Base-by-base conservation (phyloP, 2,329 filamentous ascomycete genomes). In the Aspergillus transmontanensis region DNA sequence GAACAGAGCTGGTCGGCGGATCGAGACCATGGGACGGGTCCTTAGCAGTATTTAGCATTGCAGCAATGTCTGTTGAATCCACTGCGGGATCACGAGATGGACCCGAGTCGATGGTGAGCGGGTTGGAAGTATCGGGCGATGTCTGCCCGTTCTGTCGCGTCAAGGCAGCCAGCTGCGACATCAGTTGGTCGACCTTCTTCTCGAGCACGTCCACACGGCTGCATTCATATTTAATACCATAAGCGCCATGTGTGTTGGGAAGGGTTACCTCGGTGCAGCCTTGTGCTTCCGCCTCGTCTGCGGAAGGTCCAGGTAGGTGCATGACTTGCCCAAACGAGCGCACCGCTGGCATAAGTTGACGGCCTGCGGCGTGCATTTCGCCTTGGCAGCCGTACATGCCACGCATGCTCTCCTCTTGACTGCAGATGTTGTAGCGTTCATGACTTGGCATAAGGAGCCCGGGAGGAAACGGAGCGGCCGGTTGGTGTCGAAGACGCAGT, bases 331-430 rank as follows among this genome's bases (percentile, higher is more conserved):
- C 39, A 41, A 41, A 19, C 39, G 39, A 41, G 39, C 16, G 39
- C 39, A 41, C 69, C 69, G 70, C 61, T 71, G 69, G 43, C 70
- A 72, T 21, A 69, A 19, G 46, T 67, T 62, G 28, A 30, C 56
- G 21, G 55, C 12, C 26, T 71, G 69, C 14, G 69, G 69, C 30
- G 69, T 67, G 56, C 69, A 71, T 68, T 71, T 71, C 10, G 65
- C 66, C 60, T 71, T 71, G 60, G 65, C 68, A 53, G 57, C 34
- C 3, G 69, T 71, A 56, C 69, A 71, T 2, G 68, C 61, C 55
- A 69, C 69, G 36, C 69, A 71, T 63, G 69, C 69, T 30, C 69
- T 66, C 36, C 69, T 65, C 58, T 70, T 71, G 54, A 68, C 61
- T 50, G 58, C 19, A 41, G 39, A 19, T 9, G 4, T 3, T n/a